Percentiles rank a stretch among this genome's conserved stretches.
Evolutionary conservation across 1,284 basidiomycete species (phyloP).

Genomic region (Cryptococcus sp.): DNA sequence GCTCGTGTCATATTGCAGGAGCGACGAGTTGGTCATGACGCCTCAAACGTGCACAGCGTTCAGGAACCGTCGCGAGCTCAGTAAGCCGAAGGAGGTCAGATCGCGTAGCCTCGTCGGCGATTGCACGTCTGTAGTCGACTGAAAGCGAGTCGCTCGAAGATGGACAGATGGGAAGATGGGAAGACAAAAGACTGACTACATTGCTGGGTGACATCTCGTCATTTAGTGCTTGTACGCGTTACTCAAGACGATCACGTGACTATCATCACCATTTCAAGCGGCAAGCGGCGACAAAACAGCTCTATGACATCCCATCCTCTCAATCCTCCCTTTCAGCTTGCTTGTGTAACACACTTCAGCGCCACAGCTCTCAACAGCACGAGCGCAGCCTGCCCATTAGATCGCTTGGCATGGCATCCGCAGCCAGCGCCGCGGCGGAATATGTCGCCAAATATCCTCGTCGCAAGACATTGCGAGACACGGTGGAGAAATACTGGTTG

Average conservation of each 20-base stretch:
- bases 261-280: not conserved
- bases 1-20: slow-evolving; percentile 27
- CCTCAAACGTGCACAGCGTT: not conserved
- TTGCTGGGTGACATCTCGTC: no score
- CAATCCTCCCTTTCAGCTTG: no score
- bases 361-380: not conserved
- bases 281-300: not conserved
- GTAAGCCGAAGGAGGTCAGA: no score
- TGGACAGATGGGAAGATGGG: no score
- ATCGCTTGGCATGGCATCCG: slow-evolving; percentile 16
- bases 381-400: not conserved
- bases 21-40: slow-evolving; percentile 29
- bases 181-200: no score
- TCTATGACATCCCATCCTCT: no score
- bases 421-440: slow-evolving; percentile 37
- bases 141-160: no score
- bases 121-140: no score
- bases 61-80: no score
- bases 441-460: slow-evolving; percentile 49
- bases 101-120: no score
- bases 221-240: no score
- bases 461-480: slow-evolving; percentile 38
- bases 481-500: slow-evolving; percentile 49
- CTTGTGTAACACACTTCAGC: no score
- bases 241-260: not conserved